A percentile compares a stretch with the other conserved stretches of the same genome.
These are phyloP conservation scores for Emericellopsis cladophorae DNA, from an alignment of 2,329 filamentous ascomycete species.

Conservation along the genomic window DNA sequence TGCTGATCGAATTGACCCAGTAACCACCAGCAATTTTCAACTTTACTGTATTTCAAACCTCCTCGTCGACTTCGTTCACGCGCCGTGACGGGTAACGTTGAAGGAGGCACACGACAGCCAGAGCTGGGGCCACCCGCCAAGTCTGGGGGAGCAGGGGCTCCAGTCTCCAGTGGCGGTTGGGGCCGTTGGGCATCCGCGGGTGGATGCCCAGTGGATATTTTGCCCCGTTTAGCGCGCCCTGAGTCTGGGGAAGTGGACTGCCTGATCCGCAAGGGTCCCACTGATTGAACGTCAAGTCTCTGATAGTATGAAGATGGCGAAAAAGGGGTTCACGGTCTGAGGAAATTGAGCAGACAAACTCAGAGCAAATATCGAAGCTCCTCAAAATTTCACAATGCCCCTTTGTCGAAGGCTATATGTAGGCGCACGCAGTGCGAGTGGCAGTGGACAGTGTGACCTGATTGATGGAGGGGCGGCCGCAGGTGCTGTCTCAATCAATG, in stretches of 20 bases:
- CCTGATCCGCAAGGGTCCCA: neutral
- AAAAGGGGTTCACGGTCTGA: neutral
- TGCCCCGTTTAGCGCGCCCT: slow-evolving; percentile 1
- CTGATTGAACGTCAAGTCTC: neutral
- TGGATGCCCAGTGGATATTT: neutral
- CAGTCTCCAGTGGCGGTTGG: neutral
- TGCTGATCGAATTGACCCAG: too few species aligned
- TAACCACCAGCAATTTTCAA: too few species aligned
- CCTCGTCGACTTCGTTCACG: too few species aligned
- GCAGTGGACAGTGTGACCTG: too few species aligned
- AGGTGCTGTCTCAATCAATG: too few species aligned
- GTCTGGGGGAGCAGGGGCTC: slow-evolving; percentile 1
- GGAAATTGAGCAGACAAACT: neutral
- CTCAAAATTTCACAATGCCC: neutral
- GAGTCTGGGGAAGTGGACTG: slow-evolving; percentile 4
- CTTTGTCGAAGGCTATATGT: too few species aligned
- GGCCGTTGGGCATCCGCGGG: neutral
- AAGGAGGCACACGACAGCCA: too few species aligned
- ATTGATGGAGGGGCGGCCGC: neutral
- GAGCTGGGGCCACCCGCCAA: neutral
- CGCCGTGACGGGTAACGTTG: too few species aligned
- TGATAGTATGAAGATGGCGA: neutral
- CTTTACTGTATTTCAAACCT: too few species aligned
- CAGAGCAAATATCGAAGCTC: neutral
- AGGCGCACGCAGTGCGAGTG: too few species aligned